phyloP scores from a whole-genome alignment of 108 stramenopile genomes.

The Nitzschia inconspicua region DNA sequence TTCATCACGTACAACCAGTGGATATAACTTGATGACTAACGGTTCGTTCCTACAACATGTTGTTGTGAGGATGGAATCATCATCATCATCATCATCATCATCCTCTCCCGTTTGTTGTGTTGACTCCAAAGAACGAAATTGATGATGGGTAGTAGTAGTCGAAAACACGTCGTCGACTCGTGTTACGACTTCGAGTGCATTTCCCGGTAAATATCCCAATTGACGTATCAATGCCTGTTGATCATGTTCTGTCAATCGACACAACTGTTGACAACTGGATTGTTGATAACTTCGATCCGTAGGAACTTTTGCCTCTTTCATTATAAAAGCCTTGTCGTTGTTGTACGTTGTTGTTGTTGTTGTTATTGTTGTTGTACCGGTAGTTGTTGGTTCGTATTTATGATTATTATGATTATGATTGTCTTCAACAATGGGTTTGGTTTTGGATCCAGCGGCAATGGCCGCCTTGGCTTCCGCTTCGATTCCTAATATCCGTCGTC shows the following conservation, averaged over 20 bases:
- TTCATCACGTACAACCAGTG: slow-evolving; percentile 61
- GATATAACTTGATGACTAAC: slow-evolving; percentile 72
- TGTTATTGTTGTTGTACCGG: neutral
- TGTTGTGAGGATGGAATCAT: neutral
- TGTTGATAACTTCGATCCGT: slow-evolving; percentile 27
- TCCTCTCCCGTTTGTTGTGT: neutral
- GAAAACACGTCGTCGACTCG: slow-evolving; percentile 27
- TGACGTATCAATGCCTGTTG: slow-evolving; percentile 41
- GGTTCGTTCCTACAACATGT: slow-evolving; percentile 37
- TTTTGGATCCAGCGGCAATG: neutral
- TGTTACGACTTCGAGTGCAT: slow-evolving; percentile 59
- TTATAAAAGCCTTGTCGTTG: too few relatives aligned
- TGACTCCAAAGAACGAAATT: neutral
- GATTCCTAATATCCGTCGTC: slow-evolving; percentile 32
- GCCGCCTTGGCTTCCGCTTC: slow-evolving; percentile 2
- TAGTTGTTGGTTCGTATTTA: neutral
- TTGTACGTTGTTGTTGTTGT: neutral
- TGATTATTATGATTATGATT: too few relatives aligned
- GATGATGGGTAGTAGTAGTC: neutral
- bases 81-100: slow-evolving; percentile 4
- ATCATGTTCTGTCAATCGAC: slow-evolving; percentile 23
- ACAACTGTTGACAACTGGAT: slow-evolving; percentile 13
- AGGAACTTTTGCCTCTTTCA: slow-evolving; percentile 3
- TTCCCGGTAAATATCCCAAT: slow-evolving; percentile 79
- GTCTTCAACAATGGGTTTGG: neutral